A percentile compares a stretch with the other conserved stretches of the same genome.
Conservation (phyloP, 345 rosid genomes). For the Lagerstroemia speciosa region DNA sequence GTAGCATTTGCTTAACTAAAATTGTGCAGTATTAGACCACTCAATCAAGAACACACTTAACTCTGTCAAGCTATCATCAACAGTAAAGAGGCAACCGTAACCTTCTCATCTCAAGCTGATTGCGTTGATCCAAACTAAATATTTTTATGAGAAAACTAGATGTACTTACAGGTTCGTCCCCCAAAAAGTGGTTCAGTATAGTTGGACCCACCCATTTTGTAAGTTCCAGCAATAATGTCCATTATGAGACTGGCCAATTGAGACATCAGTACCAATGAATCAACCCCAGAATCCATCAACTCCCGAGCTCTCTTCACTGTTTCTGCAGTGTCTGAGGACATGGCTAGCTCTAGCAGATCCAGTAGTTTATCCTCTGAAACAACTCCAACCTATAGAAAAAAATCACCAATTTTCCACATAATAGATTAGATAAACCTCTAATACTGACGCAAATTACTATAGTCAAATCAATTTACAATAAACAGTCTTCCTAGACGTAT, state of each 20-base stretch:
- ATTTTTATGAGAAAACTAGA: background rate
- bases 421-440: background rate
- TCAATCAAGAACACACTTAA: background rate
- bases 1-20: background rate
- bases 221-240: conserved; percentile 94
- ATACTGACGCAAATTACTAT: background rate
- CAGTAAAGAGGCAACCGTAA: background rate
- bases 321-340: conserved; percentile 93
- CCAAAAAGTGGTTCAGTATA: conserved; percentile 41
- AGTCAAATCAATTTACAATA: background rate
- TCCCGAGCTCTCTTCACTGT: conserved; percentile 92
- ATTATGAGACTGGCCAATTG: conserved; percentile 94
- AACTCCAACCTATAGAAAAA: conserved; percentile 65
- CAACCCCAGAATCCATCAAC: conserved; percentile 88
- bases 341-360: conserved; percentile 87
- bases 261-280: conserved; percentile 92
- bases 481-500: background rate
- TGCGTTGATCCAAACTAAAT: background rate
- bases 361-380: conserved; percentile 87
- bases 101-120: background rate
- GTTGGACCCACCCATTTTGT: conserved; percentile 41
- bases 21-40: background rate
- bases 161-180: conserved; percentile 64
- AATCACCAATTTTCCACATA: conserved; percentile 5
- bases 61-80: background rate